Conservation (phyloP, 371 early-diverging fungal genomes). For the Apophysomyces sp. region DNA sequence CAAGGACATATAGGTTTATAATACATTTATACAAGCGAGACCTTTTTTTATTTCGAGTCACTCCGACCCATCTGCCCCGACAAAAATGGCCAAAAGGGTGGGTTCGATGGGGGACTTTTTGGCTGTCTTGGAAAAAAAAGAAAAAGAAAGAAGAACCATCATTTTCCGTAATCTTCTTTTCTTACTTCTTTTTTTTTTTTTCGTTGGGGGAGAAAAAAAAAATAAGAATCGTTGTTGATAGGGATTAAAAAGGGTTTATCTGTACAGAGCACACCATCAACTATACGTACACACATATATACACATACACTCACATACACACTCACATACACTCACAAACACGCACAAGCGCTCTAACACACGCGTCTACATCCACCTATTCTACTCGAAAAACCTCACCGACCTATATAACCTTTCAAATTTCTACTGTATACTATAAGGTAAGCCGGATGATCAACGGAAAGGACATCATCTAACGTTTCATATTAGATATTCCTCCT, state of each 20-base stretch:
- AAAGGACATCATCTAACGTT: not conserved
- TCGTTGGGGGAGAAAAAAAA: conserved; percentile 23
- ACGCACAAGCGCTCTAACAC: not conserved
- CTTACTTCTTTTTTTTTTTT: conserved; percentile 9
- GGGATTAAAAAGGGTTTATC: conserved; percentile 1
- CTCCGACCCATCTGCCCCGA: conserved; percentile 9
- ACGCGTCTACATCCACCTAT: not conserved
- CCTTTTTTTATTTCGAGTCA: not conserved
- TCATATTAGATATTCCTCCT: not conserved
- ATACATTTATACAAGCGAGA: conserved; percentile 6
- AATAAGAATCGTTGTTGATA: conserved; percentile 2
- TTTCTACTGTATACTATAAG: not conserved
- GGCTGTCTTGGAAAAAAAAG: conserved; percentile 4
- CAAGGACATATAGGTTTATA: conserved; percentile 1
- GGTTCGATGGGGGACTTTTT: conserved; percentile 7
- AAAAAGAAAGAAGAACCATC: not conserved
- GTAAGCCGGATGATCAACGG: not conserved
- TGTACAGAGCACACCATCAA: conserved; percentile 5
- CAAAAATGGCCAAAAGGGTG: conserved; percentile 4
- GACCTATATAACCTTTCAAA: not conserved
- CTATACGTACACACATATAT: conserved; percentile 3
- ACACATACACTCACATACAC: not conserved
- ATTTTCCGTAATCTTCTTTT: conserved; percentile 11
- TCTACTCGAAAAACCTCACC: not conserved
- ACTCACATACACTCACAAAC: not conserved